Evolutionary conservation across 2,329 filamentous ascomycete species (phyloP).

Genomic region (Xylaria digitata): DNA sequence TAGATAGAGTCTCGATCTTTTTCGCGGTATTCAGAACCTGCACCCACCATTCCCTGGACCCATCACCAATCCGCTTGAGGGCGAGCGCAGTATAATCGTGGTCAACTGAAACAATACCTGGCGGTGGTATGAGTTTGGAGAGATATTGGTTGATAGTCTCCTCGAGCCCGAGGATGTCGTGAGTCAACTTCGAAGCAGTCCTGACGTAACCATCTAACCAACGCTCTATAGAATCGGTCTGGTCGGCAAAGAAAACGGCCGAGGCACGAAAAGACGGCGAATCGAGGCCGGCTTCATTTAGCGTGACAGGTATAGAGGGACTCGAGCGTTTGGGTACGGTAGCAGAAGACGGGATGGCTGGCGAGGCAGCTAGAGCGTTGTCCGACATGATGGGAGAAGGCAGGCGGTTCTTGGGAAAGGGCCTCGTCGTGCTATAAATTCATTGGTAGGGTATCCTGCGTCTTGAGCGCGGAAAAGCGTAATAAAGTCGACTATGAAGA

Average conservation of each 20-base stretch:
- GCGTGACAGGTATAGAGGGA: conserved; percentile 75
- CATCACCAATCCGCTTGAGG: conserved; percentile 85
- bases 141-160: conserved; percentile 82
- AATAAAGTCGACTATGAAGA: conserved; percentile 1
- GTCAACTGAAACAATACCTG: conserved; percentile 83
- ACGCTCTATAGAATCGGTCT: conserved; percentile 89
- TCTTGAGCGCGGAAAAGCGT: neutral
- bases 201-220: conserved; percentile 79
- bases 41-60: conserved; percentile 87
- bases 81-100: conserved; percentile 94
- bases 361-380: conserved; percentile 39
- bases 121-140: conserved; percentile 77
- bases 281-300: conserved; percentile 96
- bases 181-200: conserved; percentile 65
- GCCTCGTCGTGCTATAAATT: conserved; percentile 26
- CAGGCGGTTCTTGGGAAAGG: conserved; percentile 7
- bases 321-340: conserved; percentile 46
- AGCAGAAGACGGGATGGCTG: conserved; percentile 35
- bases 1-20: conserved; percentile 78
- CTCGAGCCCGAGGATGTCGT: conserved; percentile 79
- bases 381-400: conserved; percentile 44
- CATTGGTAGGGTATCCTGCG: conserved; percentile 29
- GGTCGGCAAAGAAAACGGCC: conserved; percentile 86
- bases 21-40: conserved; percentile 79
- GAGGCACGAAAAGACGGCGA: conserved; percentile 94